Evolutionary conservation across 768 basidiomycete genomes (phyloP).

Genomic region (Lactifluus echinatus): DNA sequence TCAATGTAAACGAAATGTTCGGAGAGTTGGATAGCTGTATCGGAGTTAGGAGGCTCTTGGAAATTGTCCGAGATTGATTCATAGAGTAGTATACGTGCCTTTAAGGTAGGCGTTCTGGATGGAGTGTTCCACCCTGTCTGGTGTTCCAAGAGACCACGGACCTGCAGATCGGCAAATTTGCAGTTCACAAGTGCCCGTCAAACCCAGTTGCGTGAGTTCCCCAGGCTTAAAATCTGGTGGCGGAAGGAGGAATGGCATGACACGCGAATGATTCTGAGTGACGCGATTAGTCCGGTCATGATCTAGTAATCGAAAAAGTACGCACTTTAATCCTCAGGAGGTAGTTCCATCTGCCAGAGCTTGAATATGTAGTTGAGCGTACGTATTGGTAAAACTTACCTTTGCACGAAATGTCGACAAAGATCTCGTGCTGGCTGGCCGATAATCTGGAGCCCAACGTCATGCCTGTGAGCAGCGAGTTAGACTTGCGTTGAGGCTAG

Average conservation of each 20-base stretch:
- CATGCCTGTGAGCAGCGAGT: constrained; percentile 57
- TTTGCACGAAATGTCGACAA: constrained; percentile 88
- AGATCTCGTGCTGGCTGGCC: constrained; percentile 95
- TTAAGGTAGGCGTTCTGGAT: constrained; percentile 93
- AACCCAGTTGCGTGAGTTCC: constrained; percentile 68
- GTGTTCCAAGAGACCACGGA: constrained; percentile 94
- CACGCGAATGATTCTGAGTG: constrained; percentile 74
- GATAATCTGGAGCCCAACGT: constrained; percentile 91
- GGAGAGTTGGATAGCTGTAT: constrained; percentile 77
- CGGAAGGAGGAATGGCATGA: constrained; percentile 90
- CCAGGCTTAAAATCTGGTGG: constrained; percentile 83
- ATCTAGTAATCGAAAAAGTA: background rate
- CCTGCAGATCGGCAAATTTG: constrained; percentile 95
- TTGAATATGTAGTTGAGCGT: constrained; percentile 3
- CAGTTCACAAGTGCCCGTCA: constrained; percentile 94
- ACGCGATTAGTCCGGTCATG: background rate
- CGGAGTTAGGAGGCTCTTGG: background rate
- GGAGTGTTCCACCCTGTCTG: constrained; percentile 76
- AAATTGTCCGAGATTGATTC: background rate
- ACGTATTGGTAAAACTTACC: constrained; percentile 36
- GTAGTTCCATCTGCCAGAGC: constrained; percentile 73
- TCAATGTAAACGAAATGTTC: constrained; percentile 99
- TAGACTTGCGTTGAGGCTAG: background rate
- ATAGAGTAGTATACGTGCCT: constrained; percentile 35
- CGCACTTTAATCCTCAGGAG: constrained; percentile 84